phyloP scores from a whole-genome alignment of 164 flowering plant genomes.

The Umbilicus rupestris region DNA sequence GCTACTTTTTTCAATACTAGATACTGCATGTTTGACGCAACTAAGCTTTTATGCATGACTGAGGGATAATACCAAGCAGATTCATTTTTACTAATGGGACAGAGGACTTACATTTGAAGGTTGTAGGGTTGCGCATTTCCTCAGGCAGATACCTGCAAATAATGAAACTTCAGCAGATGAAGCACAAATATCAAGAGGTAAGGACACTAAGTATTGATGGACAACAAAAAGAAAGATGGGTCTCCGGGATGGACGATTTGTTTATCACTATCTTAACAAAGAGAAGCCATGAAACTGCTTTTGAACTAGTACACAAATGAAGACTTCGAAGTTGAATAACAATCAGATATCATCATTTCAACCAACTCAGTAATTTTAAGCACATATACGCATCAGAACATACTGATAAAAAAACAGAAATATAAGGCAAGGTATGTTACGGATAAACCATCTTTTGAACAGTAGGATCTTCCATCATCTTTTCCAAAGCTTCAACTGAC shows the following conservation, averaged over 20 bases:
- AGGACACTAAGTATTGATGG: not conserved
- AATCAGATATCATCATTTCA: no score
- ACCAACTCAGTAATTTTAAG: no score
- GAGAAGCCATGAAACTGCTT: no score
- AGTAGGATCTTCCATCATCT: constrained; percentile 98
- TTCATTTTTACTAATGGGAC: not conserved
- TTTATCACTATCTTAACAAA: no score
- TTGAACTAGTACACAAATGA: no score
- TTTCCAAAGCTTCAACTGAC: constrained; percentile 88
- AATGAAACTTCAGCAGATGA: not conserved
- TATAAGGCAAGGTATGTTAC: constrained; percentile 31
- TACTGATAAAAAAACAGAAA: not conserved
- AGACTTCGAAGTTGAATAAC: no score
- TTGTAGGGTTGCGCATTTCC: constrained; percentile 87
- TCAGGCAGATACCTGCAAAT: constrained; percentile 69
- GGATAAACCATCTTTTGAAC: constrained; percentile 92
- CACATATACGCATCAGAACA: not conserved
- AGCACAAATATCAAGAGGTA: not conserved
- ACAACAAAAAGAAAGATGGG: not conserved
- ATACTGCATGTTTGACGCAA: no score
- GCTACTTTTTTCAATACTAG: not conserved
- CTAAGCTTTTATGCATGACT: not conserved
- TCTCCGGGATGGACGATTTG: no score
- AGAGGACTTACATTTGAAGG: constrained; percentile 59
- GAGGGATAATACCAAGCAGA: not conserved